Evolutionary conservation across 1,139 yeast species (phyloP).

Genomic region (Pichia sp.): DNA sequence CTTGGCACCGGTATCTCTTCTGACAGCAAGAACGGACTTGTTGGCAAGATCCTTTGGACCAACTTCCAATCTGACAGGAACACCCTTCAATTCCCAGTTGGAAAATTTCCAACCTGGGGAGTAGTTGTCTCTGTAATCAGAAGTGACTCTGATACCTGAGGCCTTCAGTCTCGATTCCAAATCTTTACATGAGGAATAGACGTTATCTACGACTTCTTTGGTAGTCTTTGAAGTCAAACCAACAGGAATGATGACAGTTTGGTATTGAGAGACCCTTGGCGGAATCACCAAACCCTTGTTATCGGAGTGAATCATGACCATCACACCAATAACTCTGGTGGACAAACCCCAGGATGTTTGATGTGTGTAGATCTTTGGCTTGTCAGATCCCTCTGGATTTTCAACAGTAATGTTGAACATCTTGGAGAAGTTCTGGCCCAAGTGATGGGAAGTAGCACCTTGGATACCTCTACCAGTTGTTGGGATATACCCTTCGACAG

Average conservation of each 20-base stretch:
- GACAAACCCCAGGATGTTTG: conserved; percentile 99
- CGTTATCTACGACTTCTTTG: conserved; percentile 64
- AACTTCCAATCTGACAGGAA: conserved; percentile 86
- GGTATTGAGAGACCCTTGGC: conserved; percentile 91
- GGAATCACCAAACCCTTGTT: conserved; percentile 98
- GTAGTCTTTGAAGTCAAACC: conserved; percentile 88
- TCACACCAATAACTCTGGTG: conserved; percentile 97
- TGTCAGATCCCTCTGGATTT: conserved; percentile 84
- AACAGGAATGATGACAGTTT: conserved; percentile 89
- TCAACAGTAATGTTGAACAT: conserved; percentile 96
- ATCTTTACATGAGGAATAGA: conserved; percentile 64
- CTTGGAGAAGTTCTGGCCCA: conserved; percentile 97
- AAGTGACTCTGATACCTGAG: conserved; percentile 65
- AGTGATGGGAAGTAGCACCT: conserved; percentile 97
- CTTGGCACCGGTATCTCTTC: conserved; percentile 88
- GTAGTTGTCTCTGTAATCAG: conserved; percentile 90
- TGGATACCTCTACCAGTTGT: conserved; percentile 99
- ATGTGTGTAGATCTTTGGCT: conserved; percentile 82
- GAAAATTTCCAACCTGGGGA: conserved; percentile 99
- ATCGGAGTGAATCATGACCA: conserved; percentile 98
- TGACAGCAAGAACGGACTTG: conserved; percentile 77
- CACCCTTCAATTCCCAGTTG: conserved; percentile 95
- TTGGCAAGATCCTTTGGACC: conserved; percentile 93
- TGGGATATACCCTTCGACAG: conserved; percentile 95
- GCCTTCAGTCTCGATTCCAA: conserved; percentile 56